phyloP scores from a whole-genome alignment of 257 asterid species.

The Plantago elongata region DNA sequence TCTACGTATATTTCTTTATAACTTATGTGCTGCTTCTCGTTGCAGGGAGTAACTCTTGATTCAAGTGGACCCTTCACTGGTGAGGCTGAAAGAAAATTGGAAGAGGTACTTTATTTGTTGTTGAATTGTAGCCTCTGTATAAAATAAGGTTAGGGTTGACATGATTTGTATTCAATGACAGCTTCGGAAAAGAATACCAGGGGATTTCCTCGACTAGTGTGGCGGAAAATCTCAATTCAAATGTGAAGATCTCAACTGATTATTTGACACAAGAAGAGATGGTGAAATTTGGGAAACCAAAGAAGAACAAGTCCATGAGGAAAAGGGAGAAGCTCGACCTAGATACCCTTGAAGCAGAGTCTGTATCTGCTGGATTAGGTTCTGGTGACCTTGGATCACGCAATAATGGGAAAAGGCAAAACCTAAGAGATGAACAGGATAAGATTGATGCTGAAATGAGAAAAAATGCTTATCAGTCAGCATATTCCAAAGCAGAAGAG shows the following conservation, averaged over 20 bases:
- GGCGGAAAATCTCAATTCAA: constrained; percentile 55
- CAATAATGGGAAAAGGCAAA: constrained; percentile 54
- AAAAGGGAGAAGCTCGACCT: constrained; percentile 82
- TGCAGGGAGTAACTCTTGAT: constrained; percentile 81
- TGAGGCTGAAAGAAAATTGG: constrained; percentile 85
- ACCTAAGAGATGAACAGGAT: constrained; percentile 67
- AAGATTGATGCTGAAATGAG: constrained; percentile 66
- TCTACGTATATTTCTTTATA: constrained; percentile 6
- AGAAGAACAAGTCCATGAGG: constrained; percentile 86
- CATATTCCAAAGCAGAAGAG: constrained; percentile 79
- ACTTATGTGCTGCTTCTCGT: constrained; percentile 14
- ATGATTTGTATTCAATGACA: constrained; percentile 27
- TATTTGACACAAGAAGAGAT: constrained; percentile 83
- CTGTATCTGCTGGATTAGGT: constrained; percentile 83
- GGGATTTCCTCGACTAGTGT: constrained; percentile 47
- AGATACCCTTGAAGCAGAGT: constrained; percentile 88
- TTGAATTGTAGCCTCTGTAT: constrained; percentile 15
- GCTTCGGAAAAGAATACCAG: constrained; percentile 81
- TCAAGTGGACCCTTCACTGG: constrained; percentile 74
- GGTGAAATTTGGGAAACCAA: constrained; percentile 80
- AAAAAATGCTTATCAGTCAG: constrained; percentile 66
- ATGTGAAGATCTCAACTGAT: constrained; percentile 56
- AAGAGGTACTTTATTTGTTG: constrained; percentile 48
- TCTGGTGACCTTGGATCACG: constrained; percentile 82
- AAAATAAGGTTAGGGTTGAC: constrained; percentile 6